Evolutionary conservation across 768 basidiomycete species (phyloP).

Genomic region (Rhodocollybia butyracea): DNA sequence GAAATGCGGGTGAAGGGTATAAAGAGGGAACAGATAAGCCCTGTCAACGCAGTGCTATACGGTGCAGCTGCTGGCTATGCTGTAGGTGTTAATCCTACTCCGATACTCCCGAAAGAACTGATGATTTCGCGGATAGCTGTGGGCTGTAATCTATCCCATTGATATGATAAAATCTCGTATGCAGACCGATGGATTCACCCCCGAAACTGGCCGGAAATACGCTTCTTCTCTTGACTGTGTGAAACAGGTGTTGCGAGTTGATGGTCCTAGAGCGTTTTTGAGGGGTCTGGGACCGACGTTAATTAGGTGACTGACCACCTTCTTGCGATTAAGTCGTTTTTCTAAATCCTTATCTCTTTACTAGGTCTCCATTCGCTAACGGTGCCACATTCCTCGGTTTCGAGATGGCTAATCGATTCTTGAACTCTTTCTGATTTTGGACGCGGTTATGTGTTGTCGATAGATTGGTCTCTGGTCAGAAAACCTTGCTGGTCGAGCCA

Average conservation of each 20-base stretch:
- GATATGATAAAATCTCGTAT: slow-evolving; percentile 96
- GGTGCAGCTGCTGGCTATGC: slow-evolving; percentile 93
- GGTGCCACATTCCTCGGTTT: slow-evolving; percentile 96
- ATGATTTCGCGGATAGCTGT: slow-evolving; percentile 47
- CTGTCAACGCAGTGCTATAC: slow-evolving; percentile 76
- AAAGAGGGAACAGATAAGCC: slow-evolving; percentile 70
- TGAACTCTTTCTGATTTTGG: slow-evolving; percentile 36
- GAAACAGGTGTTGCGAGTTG: slow-evolving; percentile 75
- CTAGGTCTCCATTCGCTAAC: slow-evolving; percentile 91
- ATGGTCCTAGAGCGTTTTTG: slow-evolving; percentile 84
- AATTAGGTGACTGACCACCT: slow-evolving; percentile 61
- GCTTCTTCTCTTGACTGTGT: slow-evolving; percentile 80
- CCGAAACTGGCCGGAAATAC: slow-evolving; percentile 78
- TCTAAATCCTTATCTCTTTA: slow-evolving; percentile 2
- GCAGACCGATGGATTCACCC: slow-evolving; percentile 88
- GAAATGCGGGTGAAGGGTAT: slow-evolving; percentile 77
- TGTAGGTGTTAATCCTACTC: slow-evolving; percentile 39
- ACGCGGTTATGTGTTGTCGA: too few relatives aligned
- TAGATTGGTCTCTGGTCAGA: too few relatives aligned
- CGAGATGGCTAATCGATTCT: slow-evolving; percentile 80
- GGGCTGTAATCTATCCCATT: slow-evolving; percentile 93
- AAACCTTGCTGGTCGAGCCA: too few relatives aligned
- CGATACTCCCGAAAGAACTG: not conserved
- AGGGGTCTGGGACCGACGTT: slow-evolving; percentile 91
- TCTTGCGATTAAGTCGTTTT: slow-evolving; percentile 2